Base-by-base conservation (phyloP, 805 yeast species). In the Pichia nakasei region DNA sequence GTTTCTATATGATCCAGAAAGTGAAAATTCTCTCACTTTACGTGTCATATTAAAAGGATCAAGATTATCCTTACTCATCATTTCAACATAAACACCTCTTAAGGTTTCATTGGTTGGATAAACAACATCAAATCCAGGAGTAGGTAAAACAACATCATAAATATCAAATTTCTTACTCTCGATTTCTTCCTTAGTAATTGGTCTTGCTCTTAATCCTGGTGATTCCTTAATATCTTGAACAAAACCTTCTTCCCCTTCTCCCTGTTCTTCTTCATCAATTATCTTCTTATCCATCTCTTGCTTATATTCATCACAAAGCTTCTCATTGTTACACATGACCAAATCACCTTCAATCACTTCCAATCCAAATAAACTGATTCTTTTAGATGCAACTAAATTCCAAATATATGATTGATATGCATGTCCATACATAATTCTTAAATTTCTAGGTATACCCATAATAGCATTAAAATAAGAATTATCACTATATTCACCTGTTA, bases 341-440 rank as follows among this genome's bases (percentile, higher is more conserved):
- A 89, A 68, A 61, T 89, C 97, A 22, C 97, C 97, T 31, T 68
- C 82, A 45, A 84, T 82, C 31, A 84, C 76, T 22, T 71, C 60
- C 48, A 75, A 58, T 2, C 97, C 97, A 62, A 73, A 82, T 44
- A 80, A 58, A 54, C 76, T 76, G 36, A 87, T 69, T 57, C 98
- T 73, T 52, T 75, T 75, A 41, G 94, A 82, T 1, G 88, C 91
- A 31, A 82, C 94, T 42, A 72, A 60, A 58, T 94, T 94, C 99
- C 98, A 94, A 24, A 93, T 76, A 57, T 82, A 93, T 50, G 96
- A 86, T 65, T 93, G 98, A 61, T 94, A 94, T 3, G 98, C 96
- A 64, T 93, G 99, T 2, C 85, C 96, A 58, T 93, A 93, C 94
- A 93, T 91, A 46, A 89, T 77, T 60, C 96, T 73, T 59, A 93